Evolutionary conservation across 2,329 filamentous ascomycete genomes (phyloP).

Genomic region (Chaetomiaceae sp.): DNA sequence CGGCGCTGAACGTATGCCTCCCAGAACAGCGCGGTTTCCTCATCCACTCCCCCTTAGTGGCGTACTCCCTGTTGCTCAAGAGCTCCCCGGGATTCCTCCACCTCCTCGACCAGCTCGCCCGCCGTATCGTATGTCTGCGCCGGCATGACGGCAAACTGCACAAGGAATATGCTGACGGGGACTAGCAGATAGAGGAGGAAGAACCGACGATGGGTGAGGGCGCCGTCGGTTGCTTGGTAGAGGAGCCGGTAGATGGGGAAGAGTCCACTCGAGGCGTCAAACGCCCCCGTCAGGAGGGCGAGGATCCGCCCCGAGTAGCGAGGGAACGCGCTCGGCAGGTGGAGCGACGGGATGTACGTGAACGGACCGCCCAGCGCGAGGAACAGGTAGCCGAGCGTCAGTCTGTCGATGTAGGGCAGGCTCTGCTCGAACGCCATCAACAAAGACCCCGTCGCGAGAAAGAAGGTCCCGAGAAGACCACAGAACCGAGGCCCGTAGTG

Average conservation of each 20-base stretch:
- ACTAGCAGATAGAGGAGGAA: slow-evolving; percentile 70
- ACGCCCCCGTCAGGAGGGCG: slow-evolving; percentile 73
- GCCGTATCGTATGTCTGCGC: slow-evolving; percentile 76
- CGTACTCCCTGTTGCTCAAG: slow-evolving; percentile 31
- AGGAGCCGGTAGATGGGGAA: slow-evolving; percentile 70
- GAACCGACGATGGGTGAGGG: slow-evolving; percentile 61
- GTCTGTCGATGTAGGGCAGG: slow-evolving; percentile 69
- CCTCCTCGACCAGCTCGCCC: slow-evolving; percentile 73
- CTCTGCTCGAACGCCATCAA: slow-evolving; percentile 64
- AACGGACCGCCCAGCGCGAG: slow-evolving; percentile 76
- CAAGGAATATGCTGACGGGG: slow-evolving; percentile 59
- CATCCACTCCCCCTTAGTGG: slow-evolving; percentile 54
- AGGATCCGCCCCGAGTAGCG: slow-evolving; percentile 72
- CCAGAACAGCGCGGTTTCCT: slow-evolving; percentile 51
- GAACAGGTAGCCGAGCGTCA: slow-evolving; percentile 68
- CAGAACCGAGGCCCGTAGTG: slow-evolving; percentile 73
- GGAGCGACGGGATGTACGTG: slow-evolving; percentile 77
- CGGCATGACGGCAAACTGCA: slow-evolving; percentile 69
- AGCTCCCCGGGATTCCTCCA: slow-evolving; percentile 44
- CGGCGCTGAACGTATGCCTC: too few species aligned
- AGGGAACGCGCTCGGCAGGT: slow-evolving; percentile 80
- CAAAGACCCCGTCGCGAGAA: slow-evolving; percentile 64
- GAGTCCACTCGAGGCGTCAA: slow-evolving; percentile 75
- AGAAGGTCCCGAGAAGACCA: slow-evolving; percentile 64
- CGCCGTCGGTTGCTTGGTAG: slow-evolving; percentile 49